Conservation (phyloP, 1,284 basidiomycete genomes). For the Trichosporon coremiiforme region DNA sequence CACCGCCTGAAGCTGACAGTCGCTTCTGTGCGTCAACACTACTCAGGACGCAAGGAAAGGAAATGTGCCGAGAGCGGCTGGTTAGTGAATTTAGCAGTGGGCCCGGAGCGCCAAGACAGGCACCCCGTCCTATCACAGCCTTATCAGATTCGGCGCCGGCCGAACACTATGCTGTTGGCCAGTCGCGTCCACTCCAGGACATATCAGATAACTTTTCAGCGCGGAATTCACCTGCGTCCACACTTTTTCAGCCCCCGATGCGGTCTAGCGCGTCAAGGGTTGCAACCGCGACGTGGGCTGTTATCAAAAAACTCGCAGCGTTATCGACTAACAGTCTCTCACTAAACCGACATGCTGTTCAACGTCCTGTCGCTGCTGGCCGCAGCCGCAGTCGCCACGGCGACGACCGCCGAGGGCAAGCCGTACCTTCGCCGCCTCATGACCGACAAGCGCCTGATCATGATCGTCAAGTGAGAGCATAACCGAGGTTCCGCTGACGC, state of each 20-base stretch:
- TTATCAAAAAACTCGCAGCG: no score
- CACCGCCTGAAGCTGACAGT: no score
- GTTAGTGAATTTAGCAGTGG: background rate
- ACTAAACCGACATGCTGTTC: background rate
- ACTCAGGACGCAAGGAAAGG: background rate
- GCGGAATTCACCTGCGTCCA: background rate
- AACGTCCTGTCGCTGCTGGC: background rate
- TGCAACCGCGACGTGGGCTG: no score
- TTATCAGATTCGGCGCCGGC: slow-evolving; percentile 2
- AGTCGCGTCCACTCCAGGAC: background rate
- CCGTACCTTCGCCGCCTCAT: slow-evolving; percentile 27
- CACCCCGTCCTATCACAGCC: background rate
- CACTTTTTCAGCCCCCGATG: background rate
- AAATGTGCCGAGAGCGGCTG: background rate
- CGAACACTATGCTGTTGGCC: background rate
- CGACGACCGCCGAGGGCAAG: background rate
- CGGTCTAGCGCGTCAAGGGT: no score
- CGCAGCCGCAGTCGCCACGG: background rate
- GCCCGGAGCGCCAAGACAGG: background rate
- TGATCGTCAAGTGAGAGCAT: slow-evolving; percentile 19
- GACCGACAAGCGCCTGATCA: slow-evolving; percentile 25
- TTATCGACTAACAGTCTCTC: background rate
- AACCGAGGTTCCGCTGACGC: background rate
- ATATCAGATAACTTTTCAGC: background rate
- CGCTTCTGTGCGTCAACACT: background rate